phyloP scores from a whole-genome alignment of 2,329 filamentous ascomycete species.

The Penicillium hordei region DNA sequence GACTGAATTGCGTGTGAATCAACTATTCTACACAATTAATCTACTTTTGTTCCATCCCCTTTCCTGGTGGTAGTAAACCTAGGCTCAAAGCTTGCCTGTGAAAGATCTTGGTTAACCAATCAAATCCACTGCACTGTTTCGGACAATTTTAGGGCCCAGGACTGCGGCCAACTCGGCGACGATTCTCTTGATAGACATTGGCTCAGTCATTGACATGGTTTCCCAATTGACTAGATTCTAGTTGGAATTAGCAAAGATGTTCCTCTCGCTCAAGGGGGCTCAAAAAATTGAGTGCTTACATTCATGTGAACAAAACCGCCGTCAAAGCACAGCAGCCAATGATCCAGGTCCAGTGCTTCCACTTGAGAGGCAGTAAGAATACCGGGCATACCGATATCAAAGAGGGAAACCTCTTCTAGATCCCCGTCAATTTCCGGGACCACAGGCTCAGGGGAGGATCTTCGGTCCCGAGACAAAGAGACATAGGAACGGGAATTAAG shows the following conservation, averaged over 20 bases:
- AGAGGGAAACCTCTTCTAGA: conserved; percentile 46
- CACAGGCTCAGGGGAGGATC: conserved; percentile 11
- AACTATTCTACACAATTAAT: neutral
- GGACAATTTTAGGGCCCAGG: conserved; percentile 45
- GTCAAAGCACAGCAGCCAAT: conserved; percentile 46
- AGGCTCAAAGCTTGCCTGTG: neutral
- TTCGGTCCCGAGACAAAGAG: conserved; percentile 44
- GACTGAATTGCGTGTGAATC: neutral
- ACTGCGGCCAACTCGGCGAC: conserved; percentile 48
- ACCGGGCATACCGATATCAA: conserved; percentile 49
- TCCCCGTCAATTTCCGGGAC: conserved; percentile 15
- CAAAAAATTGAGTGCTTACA: conserved; percentile 28
- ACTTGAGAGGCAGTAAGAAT: conserved; percentile 46
- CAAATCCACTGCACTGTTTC: conserved; percentile 42
- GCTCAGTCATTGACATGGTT: conserved; percentile 41
- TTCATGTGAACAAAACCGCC: conserved; percentile 45
- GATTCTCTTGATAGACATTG: conserved; percentile 49
- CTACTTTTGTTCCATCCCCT: neutral
- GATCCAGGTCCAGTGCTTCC: conserved; percentile 43
- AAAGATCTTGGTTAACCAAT: conserved; percentile 31
- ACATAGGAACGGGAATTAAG: conserved; percentile 47
- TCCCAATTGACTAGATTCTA: conserved; percentile 52
- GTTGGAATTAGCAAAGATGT: conserved; percentile 2
- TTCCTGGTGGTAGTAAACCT: neutral
- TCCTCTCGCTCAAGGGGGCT: neutral